Evolutionary conservation across 768 basidiomycete species (phyloP).

Genomic region (Boletus barrowsii): DNA sequence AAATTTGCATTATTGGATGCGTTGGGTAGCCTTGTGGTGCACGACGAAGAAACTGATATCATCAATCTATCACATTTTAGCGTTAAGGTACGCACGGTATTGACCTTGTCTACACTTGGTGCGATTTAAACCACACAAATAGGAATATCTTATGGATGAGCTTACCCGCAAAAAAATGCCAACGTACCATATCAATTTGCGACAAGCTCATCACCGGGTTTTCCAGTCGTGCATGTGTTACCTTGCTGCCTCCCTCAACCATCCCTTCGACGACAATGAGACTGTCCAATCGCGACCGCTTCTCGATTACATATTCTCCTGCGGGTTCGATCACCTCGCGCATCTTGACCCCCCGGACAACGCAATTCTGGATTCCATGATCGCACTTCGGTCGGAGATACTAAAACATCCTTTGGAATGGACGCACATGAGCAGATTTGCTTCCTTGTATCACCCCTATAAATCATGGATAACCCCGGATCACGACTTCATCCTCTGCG

Average conservation of each 20-base stretch:
- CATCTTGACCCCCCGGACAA: background rate
- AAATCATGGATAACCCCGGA: background rate
- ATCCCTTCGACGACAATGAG: background rate
- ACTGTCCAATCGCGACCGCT: background rate
- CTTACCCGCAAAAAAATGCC: no score
- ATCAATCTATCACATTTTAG: no score
- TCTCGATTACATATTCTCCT: background rate
- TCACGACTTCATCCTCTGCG: background rate
- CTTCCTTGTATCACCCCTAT: background rate
- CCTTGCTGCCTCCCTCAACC: background rate
- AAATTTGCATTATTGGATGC: no score
- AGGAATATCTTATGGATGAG: no score
- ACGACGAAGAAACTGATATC: no score
- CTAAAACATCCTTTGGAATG: background rate
- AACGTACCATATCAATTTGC: background rate
- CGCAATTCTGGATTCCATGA: background rate
- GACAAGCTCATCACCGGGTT: background rate
- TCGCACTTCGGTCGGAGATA: background rate
- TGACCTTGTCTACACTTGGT: no score
- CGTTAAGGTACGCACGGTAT: no score
- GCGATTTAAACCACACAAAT: no score
- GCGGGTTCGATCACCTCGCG: background rate
- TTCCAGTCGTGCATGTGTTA: background rate
- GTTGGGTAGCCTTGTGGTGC: no score
- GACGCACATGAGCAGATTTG: background rate